Conservation (phyloP, 192 early-diverging fungal genomes). For the Podila verticillata region DNA sequence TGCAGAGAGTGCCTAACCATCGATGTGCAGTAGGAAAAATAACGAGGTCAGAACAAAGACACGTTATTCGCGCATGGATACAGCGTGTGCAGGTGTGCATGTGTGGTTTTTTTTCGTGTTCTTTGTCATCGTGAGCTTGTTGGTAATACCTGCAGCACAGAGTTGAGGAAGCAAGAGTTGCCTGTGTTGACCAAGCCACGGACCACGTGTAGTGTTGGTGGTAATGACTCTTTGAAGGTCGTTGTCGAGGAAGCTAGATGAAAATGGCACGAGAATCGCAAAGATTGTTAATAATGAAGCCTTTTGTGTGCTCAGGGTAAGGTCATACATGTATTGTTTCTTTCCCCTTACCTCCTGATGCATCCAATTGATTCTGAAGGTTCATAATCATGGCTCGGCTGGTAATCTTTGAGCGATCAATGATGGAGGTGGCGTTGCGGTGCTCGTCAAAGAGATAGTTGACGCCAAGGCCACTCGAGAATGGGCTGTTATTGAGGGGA, state of each 20-base stretch:
- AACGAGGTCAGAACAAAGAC: not conserved
- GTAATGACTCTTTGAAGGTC: not conserved
- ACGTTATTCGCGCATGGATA: not conserved
- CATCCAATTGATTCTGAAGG: constrained; percentile 13
- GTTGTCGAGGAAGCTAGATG: not conserved
- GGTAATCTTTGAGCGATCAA: constrained; percentile 41
- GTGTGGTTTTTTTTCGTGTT: not conserved
- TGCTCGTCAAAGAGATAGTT: constrained; percentile 9
- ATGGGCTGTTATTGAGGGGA: not conserved
- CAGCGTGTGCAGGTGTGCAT: not conserved
- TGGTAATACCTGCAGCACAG: constrained; percentile 81
- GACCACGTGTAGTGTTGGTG: constrained; percentile 39
- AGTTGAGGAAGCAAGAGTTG: constrained; percentile 96
- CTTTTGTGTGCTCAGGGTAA: too few species aligned
- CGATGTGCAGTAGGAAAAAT: constrained; percentile 5
- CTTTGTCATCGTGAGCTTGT: not conserved
- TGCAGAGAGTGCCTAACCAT: constrained; percentile 52
- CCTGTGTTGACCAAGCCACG: constrained; percentile 88
- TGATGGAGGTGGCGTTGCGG: constrained; percentile 15
- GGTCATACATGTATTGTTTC: not conserved
- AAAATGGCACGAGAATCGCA: not conserved
- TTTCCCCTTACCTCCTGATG: not conserved
- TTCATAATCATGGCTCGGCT: constrained; percentile 37
- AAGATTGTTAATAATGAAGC: not conserved
- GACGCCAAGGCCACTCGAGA: not conserved